Evolutionary conservation across 805 yeast species (phyloP), one percentile per base, ranked within the genome.

Genomic region (Pichia cephalocereana): DNA sequence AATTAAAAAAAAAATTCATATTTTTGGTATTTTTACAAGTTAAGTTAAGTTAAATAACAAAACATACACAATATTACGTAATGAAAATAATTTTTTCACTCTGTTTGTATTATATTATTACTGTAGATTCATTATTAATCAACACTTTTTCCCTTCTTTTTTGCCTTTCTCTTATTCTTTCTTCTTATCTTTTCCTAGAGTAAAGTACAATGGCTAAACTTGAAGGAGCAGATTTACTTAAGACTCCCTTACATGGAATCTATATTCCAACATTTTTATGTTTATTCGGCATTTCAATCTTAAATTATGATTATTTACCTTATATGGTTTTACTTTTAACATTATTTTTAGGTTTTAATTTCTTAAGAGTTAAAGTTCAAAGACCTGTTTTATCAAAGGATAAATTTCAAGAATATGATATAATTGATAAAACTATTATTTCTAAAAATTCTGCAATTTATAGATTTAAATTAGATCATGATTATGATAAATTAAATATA

Each of bases 161-260:
- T 34, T 15, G 6, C 3, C 8, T 15, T 34, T 14, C 17, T 15
- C 18, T 30, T 19, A 3, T 19, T 19, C 4, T 19, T 32, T 15
- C n/a, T 8, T 15, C 8, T 8, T 32, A 3, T 34, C n/a, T 34
- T 6, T 34, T 8, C 37, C 7, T 32, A 34, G 17, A 12, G 5
- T 11, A 30, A 6, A 30, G 32, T 8, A 32, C 41, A 26, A 34
- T 34, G 37, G 17, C 37, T 37, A 53, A 53, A 38, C 18, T 50
- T 11, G 49, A 48, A 45, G 55, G 55, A 6, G 48, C 75, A 54
- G 80, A 79, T 46, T 66, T 83, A 41, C 69, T 83, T 50, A 79
- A 82, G 58, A 77, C 82, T 46, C 89, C 90, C 7, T 64, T 85
- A 40, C 95, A 86, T 58, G 88, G 90, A 18, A 76, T 86, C 45